phyloP scores from a whole-genome alignment of 1,284 basidiomycete species.

The Papiliotrema nemorosa region DNA sequence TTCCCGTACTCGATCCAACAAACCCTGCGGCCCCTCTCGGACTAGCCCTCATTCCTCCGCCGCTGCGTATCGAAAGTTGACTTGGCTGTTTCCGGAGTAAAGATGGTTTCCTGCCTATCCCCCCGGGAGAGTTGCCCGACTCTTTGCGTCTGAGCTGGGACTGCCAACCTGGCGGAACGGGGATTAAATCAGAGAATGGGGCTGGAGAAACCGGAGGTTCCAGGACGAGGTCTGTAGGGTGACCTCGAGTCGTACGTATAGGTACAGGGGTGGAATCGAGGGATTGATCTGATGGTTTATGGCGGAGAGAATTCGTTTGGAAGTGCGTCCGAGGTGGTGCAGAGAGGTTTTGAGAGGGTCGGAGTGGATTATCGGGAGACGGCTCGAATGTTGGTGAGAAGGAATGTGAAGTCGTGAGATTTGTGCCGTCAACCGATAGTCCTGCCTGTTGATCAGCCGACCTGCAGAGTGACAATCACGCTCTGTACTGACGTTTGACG shows the following conservation, averaged over 20 bases:
- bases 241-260: background rate
- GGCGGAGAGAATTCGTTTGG: background rate
- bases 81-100: no score
- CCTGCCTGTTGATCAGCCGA: background rate
- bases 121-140: background rate
- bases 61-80: no score
- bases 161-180: background rate
- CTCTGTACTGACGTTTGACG: background rate
- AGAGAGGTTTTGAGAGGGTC: background rate
- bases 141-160: background rate
- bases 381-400: constrained; percentile 5
- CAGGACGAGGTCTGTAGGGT: background rate
- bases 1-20: no score
- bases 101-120: background rate
- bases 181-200: background rate
- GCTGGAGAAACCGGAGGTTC: background rate
- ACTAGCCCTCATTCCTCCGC: no score
- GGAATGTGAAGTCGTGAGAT: background rate
- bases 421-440: background rate
- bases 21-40: no score
- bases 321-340: background rate
- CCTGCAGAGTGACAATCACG: background rate
- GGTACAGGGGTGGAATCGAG: background rate
- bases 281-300: background rate
- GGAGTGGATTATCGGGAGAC: constrained; percentile 4